Evolutionary conservation across 2,329 filamentous ascomycete genomes (phyloP), one percentile per base, ranked within the genome.

Genomic region (Canariomyces notabilis): DNA sequence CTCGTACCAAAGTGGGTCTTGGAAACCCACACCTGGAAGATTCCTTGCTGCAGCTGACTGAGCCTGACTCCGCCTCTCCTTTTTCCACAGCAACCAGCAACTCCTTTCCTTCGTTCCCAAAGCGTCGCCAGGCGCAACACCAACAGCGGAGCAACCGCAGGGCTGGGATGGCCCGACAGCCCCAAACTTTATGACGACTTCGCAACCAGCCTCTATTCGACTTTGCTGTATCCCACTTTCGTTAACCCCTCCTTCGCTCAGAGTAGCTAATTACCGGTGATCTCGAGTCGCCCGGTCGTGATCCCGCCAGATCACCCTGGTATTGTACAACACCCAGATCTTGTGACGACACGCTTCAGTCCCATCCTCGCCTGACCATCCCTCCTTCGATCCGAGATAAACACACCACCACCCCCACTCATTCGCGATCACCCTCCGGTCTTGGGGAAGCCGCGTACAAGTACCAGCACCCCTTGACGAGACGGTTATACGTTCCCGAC

Each of bases 11-110:
- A n/a, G n/a, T n/a, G n/a, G n/a, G n/a, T n/a, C n/a, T n/a, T n/a
- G n/a, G n/a, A 26, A 36, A 31, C 33, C 33, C 33, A 44, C n/a
- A n/a, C n/a, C n/a, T n/a, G n/a, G n/a, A n/a, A n/a, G n/a, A 44
- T 41, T 26, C 20, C 16, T 12, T 34, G 23, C 19, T 31, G 26
- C 9, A 29, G 9, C 14, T 12, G 26, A 29, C 26, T 29, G 7
- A 12, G 26, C n/a, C n/a, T n/a, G n/a, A n/a, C n/a, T n/a, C 11
- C 21, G 16, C 15, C 44, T 42, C 51, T 44, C 44, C 49, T 54
- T 59, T 61, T 59, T 53, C 57, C 56, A 55, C 49, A 15, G 37
- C 37, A 31, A 32, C 44, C n/a, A 14, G 18, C 37, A 29, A 16
- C 21, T 14, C 5, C 33, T 18, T 32, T 32, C 16, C 38, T 12